These are phyloP conservation scores for Lactarius quietus DNA, from an alignment of 768 basidiomycete genomes.

Conservation along the genomic window DNA sequence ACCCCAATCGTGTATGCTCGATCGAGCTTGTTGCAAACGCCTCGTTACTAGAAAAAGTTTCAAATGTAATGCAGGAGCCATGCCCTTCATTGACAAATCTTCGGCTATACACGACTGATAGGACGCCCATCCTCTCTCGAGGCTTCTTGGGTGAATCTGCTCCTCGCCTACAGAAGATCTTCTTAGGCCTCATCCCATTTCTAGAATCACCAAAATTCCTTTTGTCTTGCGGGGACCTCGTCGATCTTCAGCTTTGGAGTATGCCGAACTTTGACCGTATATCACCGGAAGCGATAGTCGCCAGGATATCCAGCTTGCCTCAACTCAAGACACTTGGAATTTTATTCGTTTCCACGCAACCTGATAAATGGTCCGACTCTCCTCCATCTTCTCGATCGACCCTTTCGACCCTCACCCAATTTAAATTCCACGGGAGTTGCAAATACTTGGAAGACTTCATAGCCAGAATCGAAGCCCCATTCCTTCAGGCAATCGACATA, in stretches of 20 bases:
- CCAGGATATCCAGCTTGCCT: no score
- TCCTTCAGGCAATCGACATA: neutral
- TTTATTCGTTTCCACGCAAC: no score
- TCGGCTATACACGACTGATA: no score
- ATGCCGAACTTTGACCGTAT: no score
- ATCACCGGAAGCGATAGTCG: no score
- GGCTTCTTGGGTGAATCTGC: conserved; percentile 1
- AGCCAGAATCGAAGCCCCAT: neutral
- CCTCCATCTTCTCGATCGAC: no score
- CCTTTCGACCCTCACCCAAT: no score
- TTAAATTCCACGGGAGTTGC: neutral
- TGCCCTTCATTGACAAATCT: neutral
- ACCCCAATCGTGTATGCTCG: neutral
- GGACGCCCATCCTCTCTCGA: neutral
- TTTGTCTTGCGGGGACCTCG: no score
- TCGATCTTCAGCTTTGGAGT: no score
- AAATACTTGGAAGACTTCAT: neutral
- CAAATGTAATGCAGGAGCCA: neutral
- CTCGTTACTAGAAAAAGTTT: neutral
- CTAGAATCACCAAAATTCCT: neutral
- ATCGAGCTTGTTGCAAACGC: neutral
- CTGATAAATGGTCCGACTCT: no score
- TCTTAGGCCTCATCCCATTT: neutral
- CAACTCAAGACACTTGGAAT: no score
- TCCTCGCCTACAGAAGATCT: neutral